Base-by-base conservation (phyloP, 179 eudicot species). In the Sideroxylon spinosum region DNA sequence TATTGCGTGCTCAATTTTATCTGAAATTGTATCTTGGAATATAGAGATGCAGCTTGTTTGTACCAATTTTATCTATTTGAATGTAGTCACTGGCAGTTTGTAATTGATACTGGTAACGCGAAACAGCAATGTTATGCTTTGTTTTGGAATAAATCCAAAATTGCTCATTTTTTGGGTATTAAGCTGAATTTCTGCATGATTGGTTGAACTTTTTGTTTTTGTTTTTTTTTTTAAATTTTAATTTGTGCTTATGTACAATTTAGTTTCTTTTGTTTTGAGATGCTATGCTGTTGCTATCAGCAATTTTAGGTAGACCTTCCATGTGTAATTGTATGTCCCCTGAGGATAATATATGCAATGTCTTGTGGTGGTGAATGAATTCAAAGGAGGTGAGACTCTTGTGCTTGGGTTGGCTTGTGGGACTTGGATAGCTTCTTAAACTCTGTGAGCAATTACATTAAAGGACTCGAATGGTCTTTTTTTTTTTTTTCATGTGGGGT, bases 141-240 rank as follows among this genome's bases (percentile, higher is more conserved):
- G 44, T 37, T 37, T 37, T 37, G 44, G 44, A 37, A 37, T 37
- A 37, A 37, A 55, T 4, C 60, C 60, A 55, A 55, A 55, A 55
- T 55, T 55, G 60, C 7, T 55, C 3, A 55, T 55, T 2, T 5
- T 16, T 55, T 16, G 20, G 6, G 16, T 13, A 13, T 55, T 14
- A 55, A 25, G 28, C 13, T 56, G 73, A 6, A 13, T 12, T 49
- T 12, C 49, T 25, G 53, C 5, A 57, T 20, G 4, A 22, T 29
- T 68, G 16, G 14, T n/a, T n/a, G 28, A 68, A 68, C 17, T 55
- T 70, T 49, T 48, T 69, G 44, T 37, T 37, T 29, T 37, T 37
- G 44, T 17, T 20, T 70, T 70, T 70, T 29, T 70, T 22, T 9
- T 69, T 69, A 9, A 46, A 69, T 69, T 48, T 69, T 32, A 69